Percentiles rank a stretch among this genome's conserved stretches.
Conservation (phyloP, 768 basidiomycete genomes). For the Podaxis sp. region DNA sequence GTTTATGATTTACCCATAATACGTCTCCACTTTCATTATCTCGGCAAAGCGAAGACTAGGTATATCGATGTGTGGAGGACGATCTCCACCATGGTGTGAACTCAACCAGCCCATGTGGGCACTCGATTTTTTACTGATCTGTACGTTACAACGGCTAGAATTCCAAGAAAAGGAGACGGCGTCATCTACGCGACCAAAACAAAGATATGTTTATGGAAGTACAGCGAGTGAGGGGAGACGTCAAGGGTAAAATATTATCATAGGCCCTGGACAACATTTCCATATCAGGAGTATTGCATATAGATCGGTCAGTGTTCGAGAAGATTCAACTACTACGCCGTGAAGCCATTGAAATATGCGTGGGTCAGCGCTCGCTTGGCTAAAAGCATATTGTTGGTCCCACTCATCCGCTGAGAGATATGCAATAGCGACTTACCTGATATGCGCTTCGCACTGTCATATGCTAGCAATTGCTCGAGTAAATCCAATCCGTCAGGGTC, state of each 20-base stretch:
- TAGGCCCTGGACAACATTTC: background rate
- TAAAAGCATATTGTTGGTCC: conserved; percentile 37
- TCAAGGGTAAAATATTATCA: background rate
- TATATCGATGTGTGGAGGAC: too few species aligned
- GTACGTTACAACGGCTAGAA: too few species aligned
- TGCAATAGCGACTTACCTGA: conserved; percentile 60
- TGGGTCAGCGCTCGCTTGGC: conserved; percentile 58
- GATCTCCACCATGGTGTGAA: too few species aligned
- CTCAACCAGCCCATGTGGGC: too few species aligned
- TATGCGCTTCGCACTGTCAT: conserved; percentile 90
- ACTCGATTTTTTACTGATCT: too few species aligned
- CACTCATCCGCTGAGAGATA: conserved; percentile 31
- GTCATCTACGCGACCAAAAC: too few species aligned
- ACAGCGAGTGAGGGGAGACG: background rate
- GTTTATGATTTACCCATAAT: too few species aligned
- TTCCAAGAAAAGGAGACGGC: too few species aligned
- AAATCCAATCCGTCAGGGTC: conserved; percentile 79
- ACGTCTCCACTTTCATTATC: too few species aligned
- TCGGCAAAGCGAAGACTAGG: too few species aligned
- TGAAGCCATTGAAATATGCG: conserved; percentile 32
- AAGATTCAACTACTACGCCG: background rate
- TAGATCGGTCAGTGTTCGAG: background rate
- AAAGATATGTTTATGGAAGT: background rate
- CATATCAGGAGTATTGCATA: background rate
- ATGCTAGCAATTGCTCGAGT: conserved; percentile 73